These are phyloP conservation scores for Epichloe amarillans DNA, from an alignment of 2,329 filamentous ascomycete genomes.

Conservation along the genomic window DNA sequence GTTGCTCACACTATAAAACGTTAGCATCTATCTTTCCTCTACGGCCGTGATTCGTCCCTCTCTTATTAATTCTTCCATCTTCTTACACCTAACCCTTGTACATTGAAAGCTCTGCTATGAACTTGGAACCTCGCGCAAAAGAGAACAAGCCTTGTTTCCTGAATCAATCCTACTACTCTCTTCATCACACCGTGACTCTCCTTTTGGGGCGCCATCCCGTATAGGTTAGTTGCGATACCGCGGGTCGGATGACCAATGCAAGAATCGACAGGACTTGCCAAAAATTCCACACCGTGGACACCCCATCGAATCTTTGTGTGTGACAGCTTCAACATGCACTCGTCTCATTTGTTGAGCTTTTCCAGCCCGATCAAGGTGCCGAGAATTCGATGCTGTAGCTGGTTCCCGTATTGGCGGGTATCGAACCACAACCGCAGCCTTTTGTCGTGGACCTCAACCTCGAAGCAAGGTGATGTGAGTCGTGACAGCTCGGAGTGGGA, in stretches of 20 bases:
- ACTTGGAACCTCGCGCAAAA: slow-evolving; percentile 26
- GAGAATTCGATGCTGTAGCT: too few species aligned
- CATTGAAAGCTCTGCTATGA: slow-evolving; percentile 17
- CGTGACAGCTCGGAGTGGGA: background rate
- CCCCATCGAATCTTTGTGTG: background rate
- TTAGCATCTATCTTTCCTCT: too few species aligned
- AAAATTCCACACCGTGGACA: background rate
- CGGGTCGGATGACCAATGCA: background rate
- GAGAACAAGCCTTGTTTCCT: slow-evolving; percentile 24
- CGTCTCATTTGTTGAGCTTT: background rate
- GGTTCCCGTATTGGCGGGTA: too few species aligned
- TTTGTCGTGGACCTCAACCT: background rate
- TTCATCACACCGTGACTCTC: slow-evolving; percentile 33
- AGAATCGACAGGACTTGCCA: background rate
- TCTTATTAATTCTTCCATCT: too few species aligned
- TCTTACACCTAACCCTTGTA: too few species aligned
- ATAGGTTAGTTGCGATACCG: background rate
- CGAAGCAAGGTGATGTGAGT: background rate
- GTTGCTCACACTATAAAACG: too few species aligned
- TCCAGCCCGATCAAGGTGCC: background rate
- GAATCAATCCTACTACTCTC: slow-evolving; percentile 25
- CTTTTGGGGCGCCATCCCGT: slow-evolving; percentile 17
- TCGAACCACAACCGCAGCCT: background rate
- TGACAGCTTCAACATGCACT: background rate
- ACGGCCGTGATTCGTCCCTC: too few species aligned